These are phyloP conservation scores for Sugiyamaella valdiviana DNA, from an alignment of 805 yeast genomes.

Conservation along the genomic window DNA sequence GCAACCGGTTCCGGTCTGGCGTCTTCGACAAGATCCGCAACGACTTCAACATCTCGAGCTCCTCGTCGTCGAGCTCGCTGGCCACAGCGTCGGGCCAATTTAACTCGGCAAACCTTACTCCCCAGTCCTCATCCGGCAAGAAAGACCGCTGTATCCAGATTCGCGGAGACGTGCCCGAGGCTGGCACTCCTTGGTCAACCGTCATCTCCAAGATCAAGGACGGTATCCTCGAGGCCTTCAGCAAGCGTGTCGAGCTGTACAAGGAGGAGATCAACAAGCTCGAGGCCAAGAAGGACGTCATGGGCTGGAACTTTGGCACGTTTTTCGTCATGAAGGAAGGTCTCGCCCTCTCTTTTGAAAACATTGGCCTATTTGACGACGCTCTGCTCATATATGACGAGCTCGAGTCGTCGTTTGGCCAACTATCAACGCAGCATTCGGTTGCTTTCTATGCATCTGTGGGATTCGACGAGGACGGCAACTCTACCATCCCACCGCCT, in stretches of 20 bases:
- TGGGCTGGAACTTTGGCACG: constrained; percentile 43
- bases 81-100: not conserved
- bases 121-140: constrained; percentile 24
- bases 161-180: constrained; percentile 33
- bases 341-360: constrained; percentile 47
- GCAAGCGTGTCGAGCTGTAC: constrained; percentile 39
- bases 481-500: constrained; percentile 7
- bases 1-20: constrained; percentile 41
- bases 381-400: constrained; percentile 48
- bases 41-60: constrained; percentile 38
- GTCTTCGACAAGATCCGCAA: constrained; percentile 48
- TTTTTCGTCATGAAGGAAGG: constrained; percentile 43
- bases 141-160: constrained; percentile 34
- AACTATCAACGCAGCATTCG: constrained; percentile 19
- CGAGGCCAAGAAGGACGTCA: constrained; percentile 29
- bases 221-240: constrained; percentile 49
- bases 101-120: not conserved
- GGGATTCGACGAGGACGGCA: constrained; percentile 23
- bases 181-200: constrained; percentile 44
- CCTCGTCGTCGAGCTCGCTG: not conserved
- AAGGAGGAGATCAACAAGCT: constrained; percentile 37
- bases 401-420: constrained; percentile 34
- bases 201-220: constrained; percentile 42
- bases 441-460: constrained; percentile 29
- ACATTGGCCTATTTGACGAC: constrained; percentile 55